Evolutionary conservation across 2,329 filamentous ascomycete genomes (phyloP), one percentile per base, ranked within the genome.

Genomic region (Boeremia lycopersici): DNA sequence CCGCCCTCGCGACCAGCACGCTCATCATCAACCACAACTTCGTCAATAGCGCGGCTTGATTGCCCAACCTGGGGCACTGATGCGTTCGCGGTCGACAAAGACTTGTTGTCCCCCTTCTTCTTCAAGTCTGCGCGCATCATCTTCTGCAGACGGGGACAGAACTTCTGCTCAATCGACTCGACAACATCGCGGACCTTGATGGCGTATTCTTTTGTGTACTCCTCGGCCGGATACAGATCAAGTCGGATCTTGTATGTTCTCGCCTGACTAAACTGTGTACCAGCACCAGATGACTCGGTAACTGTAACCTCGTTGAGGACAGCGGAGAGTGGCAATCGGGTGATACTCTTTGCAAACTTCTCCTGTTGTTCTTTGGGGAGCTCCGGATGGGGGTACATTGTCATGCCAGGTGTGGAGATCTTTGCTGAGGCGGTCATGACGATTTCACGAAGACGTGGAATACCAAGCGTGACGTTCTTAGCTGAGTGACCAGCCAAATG

Each of bases 381-480:
- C 65, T 92, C 89, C 19, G 87, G 81, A 64, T 89, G 89, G 28
- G 96, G 82, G 40, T 89, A 83, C 15, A 98, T 81, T 1, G 90
- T 95, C 91, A 96, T 96, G 5, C 87, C 86, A 1, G 95, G 95
- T 0, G 95, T 99, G 34, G 91, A 90, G 59, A 98, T 97, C 40
- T 89, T 85, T 46, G 87, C 85, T 71, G 90, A 95, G 25, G 95
- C 95, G 43, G 95, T 98, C 95, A 99, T 99, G 62, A 99, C 85
- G 67, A 99, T 97, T 83, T 99, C 95, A 79, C 95, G 85, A 17
- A 99, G 84, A 78, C 95, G 91, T 55, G 95, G 95, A 71, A 99
- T 98, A 90, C 95, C 95, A 17, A 97, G 85, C 0, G 95, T 99
- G 72, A 99, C 96, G 84, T 99, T 99, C 82, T 97, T 98, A 28